Evolutionary conservation across 2,329 filamentous ascomycete genomes (phyloP), one percentile per base, ranked within the genome.

Genomic region (Metarhizium rileyi): DNA sequence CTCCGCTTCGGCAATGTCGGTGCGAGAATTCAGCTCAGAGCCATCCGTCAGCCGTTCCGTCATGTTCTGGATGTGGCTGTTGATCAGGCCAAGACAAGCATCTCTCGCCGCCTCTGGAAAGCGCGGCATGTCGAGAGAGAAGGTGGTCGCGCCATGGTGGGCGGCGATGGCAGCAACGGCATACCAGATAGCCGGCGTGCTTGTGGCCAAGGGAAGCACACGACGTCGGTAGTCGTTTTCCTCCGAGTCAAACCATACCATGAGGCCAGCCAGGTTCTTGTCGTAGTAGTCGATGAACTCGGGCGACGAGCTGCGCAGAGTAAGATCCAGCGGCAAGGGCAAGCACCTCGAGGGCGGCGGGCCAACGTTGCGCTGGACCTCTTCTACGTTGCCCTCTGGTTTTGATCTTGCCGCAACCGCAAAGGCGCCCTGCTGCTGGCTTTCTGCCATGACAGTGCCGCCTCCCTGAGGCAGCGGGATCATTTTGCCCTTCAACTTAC

Each of bases 231-330:
- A 64, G 27, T 57, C 56, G 33, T 64, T 64, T 18, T 61, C 56
- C 4, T 55, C 56, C 9, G 61, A 60, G 46, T 64, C 61, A 18
- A 63, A 52, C 61, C 61, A 64, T 16, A 64, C 60, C 61, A 64
- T 64, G 10, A 63, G 53, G 5, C 59, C 57, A 3, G 60, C 61
- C 25, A 64, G 45, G 46, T 60, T 53, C 46, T 59, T 58, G 28
- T 61, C 58, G 44, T 61, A 64, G 46, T 64, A 62, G 8, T 62
- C 56, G 27, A 63, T 56, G 41, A 63, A 58, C 10, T 56, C 52
- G 5, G 53, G 52, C 16, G 53, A 50, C 18, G 61, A 59, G 9
- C 48, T 48, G 27, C 51, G 48, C 18, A 56, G 53, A 2, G 53
- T 52, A n/a, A 52, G 46, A 20, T 53, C 56, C 46, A 59, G 28